phyloP scores from a whole-genome alignment of 441 rosid genomes.

The Adansonia grandidieri region DNA sequence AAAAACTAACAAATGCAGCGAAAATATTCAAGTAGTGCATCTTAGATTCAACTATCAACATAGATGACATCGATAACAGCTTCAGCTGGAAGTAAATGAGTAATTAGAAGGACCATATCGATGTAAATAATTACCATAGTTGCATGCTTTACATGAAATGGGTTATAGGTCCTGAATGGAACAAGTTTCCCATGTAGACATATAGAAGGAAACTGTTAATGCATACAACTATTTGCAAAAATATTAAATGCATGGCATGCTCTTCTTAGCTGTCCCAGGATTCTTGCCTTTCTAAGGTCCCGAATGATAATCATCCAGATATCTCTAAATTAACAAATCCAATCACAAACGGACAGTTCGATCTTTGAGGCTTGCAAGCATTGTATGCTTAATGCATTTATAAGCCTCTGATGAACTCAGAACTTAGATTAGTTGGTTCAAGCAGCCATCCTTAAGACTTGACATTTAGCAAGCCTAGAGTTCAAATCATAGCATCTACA shows the following conservation, averaged over 20 bases:
- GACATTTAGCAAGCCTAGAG: too few species aligned
- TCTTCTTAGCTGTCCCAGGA: neutral
- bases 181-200: neutral
- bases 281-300: neutral
- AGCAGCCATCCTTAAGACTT: too few species aligned
- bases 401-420: too few species aligned
- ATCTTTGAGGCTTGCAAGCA: neutral
- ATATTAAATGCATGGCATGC: neutral
- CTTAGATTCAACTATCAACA: slow-evolving; percentile 4
- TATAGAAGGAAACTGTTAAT: neutral
- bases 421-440: too few species aligned
- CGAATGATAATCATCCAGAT: neutral
- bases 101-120: neutral
- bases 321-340: neutral
- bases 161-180: neutral
- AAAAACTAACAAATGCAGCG: neutral
- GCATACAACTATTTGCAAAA: neutral
- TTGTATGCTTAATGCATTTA: neutral
- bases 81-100: neutral
- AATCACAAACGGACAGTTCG: neutral
- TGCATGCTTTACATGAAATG: neutral
- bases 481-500: too few species aligned
- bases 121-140: neutral
- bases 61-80: neutral
- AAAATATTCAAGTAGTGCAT: neutral